These are phyloP conservation scores for Verbascum thapsus DNA, from an alignment of 257 asterid species.

Conservation along the genomic window DNA sequence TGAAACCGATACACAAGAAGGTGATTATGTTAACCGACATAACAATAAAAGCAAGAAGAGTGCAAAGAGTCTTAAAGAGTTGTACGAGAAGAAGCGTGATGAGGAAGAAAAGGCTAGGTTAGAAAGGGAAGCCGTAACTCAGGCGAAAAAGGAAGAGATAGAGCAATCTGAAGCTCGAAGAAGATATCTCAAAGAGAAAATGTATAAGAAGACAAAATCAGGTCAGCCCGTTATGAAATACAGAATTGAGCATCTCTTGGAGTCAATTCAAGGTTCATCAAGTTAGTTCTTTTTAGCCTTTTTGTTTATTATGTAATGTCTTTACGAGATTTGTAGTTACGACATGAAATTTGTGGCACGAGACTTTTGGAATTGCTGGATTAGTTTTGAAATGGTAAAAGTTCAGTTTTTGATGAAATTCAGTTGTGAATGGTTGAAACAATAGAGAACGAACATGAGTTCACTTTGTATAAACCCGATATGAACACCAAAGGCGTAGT, in stretches of 20 bases:
- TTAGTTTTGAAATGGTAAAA: too few relatives aligned
- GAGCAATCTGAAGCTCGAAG: constrained; percentile 61
- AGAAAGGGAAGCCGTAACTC: constrained; percentile 63
- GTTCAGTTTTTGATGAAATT: too few relatives aligned
- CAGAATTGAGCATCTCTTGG: constrained; percentile 88
- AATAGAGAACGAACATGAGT: too few relatives aligned
- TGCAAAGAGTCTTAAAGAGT: constrained; percentile 46
- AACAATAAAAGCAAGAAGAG: constrained; percentile 43
- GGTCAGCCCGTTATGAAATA: constrained; percentile 97
- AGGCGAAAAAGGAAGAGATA: constrained; percentile 59
- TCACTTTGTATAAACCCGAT: too few relatives aligned
- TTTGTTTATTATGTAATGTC: constrained; percentile 12
- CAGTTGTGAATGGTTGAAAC: too few relatives aligned
- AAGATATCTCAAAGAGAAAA: constrained; percentile 65
- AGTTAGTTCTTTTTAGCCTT: constrained; percentile 23
- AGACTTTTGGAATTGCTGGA: too few relatives aligned
- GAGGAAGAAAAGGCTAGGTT: constrained; percentile 64
- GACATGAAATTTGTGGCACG: too few relatives aligned
- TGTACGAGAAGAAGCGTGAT: constrained; percentile 61
- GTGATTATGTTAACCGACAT: constrained; percentile 25
- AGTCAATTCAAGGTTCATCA: constrained; percentile 59
- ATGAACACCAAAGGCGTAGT: too few relatives aligned
- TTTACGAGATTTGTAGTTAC: too few relatives aligned
- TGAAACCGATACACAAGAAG: constrained; percentile 31
- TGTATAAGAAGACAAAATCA: constrained; percentile 82